Evolutionary conservation across 2,329 filamentous ascomycete genomes (phyloP).

Genomic region (Fusarium annulatum): DNA sequence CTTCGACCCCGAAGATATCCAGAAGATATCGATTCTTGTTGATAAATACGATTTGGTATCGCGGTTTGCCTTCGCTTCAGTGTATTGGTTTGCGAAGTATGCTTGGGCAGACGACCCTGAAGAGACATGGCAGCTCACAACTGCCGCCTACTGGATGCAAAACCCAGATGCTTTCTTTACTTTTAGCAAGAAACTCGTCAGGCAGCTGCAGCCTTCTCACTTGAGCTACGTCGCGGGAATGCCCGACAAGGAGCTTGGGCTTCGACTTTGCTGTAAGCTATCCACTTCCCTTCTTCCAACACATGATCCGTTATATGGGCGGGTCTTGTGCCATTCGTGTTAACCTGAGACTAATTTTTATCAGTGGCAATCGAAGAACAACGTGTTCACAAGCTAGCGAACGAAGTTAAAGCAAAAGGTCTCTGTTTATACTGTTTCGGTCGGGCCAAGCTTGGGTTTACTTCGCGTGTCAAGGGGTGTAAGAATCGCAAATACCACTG

Average conservation of each 20-base stretch:
- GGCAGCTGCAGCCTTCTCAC: slow-evolving; percentile 9
- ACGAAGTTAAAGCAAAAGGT: slow-evolving; percentile 1
- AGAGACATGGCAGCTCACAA: slow-evolving; percentile 22
- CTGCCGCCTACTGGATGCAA: slow-evolving; percentile 13
- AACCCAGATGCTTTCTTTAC: slow-evolving; percentile 16
- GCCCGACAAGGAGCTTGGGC: slow-evolving; percentile 6
- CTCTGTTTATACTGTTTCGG: slow-evolving; percentile 24
- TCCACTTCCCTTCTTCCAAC: background rate
- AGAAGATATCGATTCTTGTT: slow-evolving; percentile 11
- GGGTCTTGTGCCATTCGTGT: background rate
- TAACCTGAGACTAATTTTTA: background rate
- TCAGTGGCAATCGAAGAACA: slow-evolving; percentile 26
- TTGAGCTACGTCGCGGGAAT: background rate
- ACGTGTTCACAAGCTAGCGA: slow-evolving; percentile 6
- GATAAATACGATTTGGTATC: slow-evolving; percentile 26
- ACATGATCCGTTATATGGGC: background rate
- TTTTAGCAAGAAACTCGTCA: slow-evolving; percentile 20
- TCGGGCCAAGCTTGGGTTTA: slow-evolving; percentile 12
- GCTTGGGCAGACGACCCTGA: slow-evolving; percentile 18
- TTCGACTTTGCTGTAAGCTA: slow-evolving; percentile 23
- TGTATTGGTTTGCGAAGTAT: slow-evolving; percentile 24
- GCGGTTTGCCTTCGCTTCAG: slow-evolving; percentile 17
- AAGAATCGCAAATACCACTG: slow-evolving; percentile 20
- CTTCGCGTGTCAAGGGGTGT: slow-evolving; percentile 5
- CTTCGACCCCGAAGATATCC: slow-evolving; percentile 9